Conservation (phyloP, 805 yeast genomes). For the Teunomyces aglyptinius region DNA sequence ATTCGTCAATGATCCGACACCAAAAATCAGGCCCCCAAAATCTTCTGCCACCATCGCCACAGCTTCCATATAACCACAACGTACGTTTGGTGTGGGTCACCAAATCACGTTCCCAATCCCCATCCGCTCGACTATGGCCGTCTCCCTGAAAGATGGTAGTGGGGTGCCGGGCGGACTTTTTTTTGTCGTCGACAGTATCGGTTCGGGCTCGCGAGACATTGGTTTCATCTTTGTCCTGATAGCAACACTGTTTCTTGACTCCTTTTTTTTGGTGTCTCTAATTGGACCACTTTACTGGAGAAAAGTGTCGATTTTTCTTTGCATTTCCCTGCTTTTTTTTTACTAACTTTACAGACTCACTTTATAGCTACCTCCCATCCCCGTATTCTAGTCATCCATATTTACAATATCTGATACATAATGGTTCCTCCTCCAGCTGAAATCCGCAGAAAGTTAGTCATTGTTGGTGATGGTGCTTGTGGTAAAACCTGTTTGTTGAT, state of each 20-base stretch:
- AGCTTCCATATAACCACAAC: too few relatives aligned
- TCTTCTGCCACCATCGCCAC: too few relatives aligned
- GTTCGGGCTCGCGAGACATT: too few relatives aligned
- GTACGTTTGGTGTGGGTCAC: too few relatives aligned
- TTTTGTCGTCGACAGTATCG: too few relatives aligned
- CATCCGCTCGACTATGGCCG: too few relatives aligned
- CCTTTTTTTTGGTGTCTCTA: too few relatives aligned
- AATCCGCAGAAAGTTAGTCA: slow-evolving; percentile 31
- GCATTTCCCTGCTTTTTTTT: background rate
- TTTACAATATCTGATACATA: slow-evolving; percentile 7
- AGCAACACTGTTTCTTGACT: too few relatives aligned
- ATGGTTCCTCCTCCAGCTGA: slow-evolving; percentile 49
- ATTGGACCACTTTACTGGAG: background rate
- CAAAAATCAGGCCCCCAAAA: background rate
- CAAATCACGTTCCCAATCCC: too few relatives aligned
- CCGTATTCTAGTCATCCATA: background rate
- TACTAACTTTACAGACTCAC: background rate
- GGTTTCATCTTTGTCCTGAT: too few relatives aligned
- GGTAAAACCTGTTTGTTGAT: slow-evolving; percentile 32
- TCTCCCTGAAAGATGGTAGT: too few relatives aligned
- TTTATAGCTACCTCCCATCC: background rate
- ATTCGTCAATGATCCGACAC: background rate
- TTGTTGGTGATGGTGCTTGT: slow-evolving; percentile 34
- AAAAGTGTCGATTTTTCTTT: background rate
- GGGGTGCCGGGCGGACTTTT: too few relatives aligned